Evolutionary conservation across 352 stramenopile genomes (phyloP).

Genomic region (Globisporangium megalacanthum): DNA sequence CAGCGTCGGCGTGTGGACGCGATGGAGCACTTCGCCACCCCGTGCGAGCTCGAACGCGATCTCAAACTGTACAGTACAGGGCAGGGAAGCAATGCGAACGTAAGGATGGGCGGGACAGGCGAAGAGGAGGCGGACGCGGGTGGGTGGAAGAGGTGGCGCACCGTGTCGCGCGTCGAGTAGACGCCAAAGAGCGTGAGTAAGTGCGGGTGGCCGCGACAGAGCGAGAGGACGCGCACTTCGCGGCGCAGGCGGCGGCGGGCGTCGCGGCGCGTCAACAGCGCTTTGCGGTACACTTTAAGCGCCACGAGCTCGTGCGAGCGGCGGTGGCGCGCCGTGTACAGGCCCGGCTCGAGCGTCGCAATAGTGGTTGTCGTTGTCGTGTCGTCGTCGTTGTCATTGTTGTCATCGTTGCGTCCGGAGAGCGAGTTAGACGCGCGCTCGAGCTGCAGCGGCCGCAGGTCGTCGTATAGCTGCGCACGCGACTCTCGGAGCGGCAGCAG

Average conservation of each 20-base stretch:
- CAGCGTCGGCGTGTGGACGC: constrained; percentile 13
- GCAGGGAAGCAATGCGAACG: not conserved
- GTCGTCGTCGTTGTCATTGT: not conserved
- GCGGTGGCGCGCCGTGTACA: constrained; percentile 57
- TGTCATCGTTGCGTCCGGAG: not conserved
- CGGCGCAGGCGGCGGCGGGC: constrained; percentile 59
- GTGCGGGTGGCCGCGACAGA: constrained; percentile 45
- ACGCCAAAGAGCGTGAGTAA: constrained; percentile 66
- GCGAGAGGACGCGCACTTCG: constrained; percentile 53
- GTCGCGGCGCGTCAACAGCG: constrained; percentile 30
- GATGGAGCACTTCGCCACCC: constrained; percentile 53
- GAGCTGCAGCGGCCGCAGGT: not conserved
- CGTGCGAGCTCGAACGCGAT: constrained; percentile 73
- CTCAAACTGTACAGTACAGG: constrained; percentile 27
- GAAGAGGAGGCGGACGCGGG: not conserved
- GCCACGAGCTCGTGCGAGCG: constrained; percentile 61
- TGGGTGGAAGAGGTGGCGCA: constrained; percentile 6
- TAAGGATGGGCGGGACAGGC: not conserved
- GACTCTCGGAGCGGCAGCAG: not conserved
- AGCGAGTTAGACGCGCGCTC: not conserved
- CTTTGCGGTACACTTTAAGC: constrained; percentile 63
- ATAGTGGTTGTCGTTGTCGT: not conserved
- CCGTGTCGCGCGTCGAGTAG: constrained; percentile 30
- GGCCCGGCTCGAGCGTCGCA: constrained; percentile 21
- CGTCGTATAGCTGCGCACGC: not conserved